Conservation (phyloP, 2,329 filamentous ascomycete genomes). For the Colletotrichum tamarilloi region DNA sequence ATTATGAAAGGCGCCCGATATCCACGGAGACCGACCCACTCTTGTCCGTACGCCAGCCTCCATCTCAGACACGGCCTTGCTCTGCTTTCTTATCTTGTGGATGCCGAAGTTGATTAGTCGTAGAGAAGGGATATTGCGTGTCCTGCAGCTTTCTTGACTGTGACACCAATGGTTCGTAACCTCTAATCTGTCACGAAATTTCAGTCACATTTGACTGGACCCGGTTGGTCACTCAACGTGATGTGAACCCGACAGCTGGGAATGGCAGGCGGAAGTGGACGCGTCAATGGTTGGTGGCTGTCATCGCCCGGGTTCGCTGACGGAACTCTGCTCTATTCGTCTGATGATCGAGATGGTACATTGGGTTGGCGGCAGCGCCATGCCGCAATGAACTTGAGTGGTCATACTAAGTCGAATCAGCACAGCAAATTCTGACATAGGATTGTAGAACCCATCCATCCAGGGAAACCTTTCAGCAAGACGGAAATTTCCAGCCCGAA, state of each 20-base stretch:
- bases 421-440: background rate
- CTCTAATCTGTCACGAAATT: slow-evolving; percentile 6
- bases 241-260: slow-evolving; percentile 11
- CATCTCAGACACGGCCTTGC: background rate
- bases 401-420: background rate
- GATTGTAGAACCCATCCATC: too few species aligned
- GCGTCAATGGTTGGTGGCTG: background rate
- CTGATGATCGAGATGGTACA: background rate
- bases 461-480: background rate
- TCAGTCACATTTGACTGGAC: background rate
- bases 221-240: background rate
- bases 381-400: background rate
- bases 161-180: slow-evolving; percentile 9
- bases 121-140: background rate
- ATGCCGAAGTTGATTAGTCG: background rate
- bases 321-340: background rate
- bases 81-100: background rate
- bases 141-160: background rate
- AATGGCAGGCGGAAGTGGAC: background rate
- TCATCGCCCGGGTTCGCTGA: background rate
- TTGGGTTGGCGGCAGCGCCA: background rate
- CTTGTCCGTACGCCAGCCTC: background rate
- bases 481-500: background rate
- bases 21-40: background rate
- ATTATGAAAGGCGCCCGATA: background rate